phyloP scores from a whole-genome alignment of 192 early-diverging fungal genomes.

The Backusella parvicylindrica region DNA sequence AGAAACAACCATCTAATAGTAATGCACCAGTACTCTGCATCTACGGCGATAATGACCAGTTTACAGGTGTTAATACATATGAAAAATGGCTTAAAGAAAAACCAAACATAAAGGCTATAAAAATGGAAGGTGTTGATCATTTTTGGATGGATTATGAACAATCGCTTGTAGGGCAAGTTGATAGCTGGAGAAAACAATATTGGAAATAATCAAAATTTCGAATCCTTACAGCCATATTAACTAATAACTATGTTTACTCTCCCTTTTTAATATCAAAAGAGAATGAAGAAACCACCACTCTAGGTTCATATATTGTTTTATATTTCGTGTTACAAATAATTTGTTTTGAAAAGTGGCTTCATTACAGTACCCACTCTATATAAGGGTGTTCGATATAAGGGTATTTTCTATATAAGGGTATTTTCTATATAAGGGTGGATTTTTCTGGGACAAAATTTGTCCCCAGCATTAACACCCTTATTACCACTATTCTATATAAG shows the following conservation, averaged over 20 bases:
- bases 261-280: neutral
- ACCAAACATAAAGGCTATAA: neutral
- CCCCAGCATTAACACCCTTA: no score
- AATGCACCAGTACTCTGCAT: neutral
- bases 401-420: no score
- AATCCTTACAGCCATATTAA: neutral
- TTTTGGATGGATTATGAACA: constrained; percentile 22
- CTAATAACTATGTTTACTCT: neutral
- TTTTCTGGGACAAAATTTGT: no score
- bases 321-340: no score
- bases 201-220: neutral
- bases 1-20: neutral
- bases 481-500: no score
- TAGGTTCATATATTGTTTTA: neutral
- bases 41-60: constrained; percentile 24
- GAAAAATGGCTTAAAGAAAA: constrained; percentile 11
- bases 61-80: constrained; percentile 3
- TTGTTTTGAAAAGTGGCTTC: neutral
- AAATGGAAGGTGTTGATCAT: constrained; percentile 19
- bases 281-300: neutral
- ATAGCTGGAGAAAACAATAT: constrained; percentile 7
- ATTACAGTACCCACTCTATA: no score
- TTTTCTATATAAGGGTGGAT: no score
- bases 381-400: no score
- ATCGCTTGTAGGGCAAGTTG: neutral